Base-by-base conservation (phyloP, 352 stramenopile species). In the Aphanomyces stellatus region DNA sequence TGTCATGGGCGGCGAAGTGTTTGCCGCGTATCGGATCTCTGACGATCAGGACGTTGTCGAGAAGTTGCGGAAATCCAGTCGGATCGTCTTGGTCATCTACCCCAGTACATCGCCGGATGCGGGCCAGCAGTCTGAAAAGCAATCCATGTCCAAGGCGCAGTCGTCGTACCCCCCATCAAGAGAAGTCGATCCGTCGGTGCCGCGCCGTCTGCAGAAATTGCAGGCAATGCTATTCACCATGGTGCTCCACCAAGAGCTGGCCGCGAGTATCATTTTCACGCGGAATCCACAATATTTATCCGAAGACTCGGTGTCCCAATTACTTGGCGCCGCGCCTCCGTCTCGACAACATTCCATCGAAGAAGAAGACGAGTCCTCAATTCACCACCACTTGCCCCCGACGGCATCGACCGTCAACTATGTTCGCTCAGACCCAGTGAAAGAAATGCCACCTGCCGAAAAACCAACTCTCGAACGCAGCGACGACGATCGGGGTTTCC, bases 251-350 rank as follows among this genome's bases (percentile, higher is more conserved):
- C 85, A 92, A 68, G 85, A 92, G 51, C 76, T 95, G 11, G 85
- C 85, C 1, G 82, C 78, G 7, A 93, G 84, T 68, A 81, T 95
- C 28, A 87, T 95, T 67, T 93, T 92, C 51, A 82, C 85, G 1
- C 90, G 90, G 42, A 51, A 79, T 7, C 86, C 82, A n/a, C 41
- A 31, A 7, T 57, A 33, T 33, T 25, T 67, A 17, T 46, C 60
- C 13, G 46, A 60, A 8, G 60, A 67, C 13, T 57, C 60, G 3
- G 15, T 67, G 25, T 57, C 49, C 13, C 49, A 57, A 30, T 53
- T 53, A 19, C 17, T 53, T 28, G 46, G 46, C 10, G 8, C 46
- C 10, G 25, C 30, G 57, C 17, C 30, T 33, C 57, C 17, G 11
- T 46, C 24, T 24, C 41, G n/a, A n/a, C n/a, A n/a, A n/a, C n/a